These are phyloP conservation scores for Boechera retrofracta DNA, from an alignment of 345 rosid species.

Conservation along the genomic window DNA sequence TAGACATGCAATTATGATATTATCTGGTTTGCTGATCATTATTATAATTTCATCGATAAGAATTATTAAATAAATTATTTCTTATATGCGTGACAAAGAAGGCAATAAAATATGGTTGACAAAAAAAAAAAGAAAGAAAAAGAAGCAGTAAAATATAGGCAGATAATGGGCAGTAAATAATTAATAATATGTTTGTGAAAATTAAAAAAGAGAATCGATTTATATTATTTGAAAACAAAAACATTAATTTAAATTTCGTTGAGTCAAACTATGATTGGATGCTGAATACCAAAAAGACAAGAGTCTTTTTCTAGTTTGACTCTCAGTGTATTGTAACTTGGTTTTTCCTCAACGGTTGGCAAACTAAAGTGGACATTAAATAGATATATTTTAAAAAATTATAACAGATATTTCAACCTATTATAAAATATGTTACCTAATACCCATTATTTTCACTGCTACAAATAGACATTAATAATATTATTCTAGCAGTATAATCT, in stretches of 20 bases:
- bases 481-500: neutral
- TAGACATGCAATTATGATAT: constrained; percentile 28
- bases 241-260: neutral
- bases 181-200: neutral
- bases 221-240: neutral
- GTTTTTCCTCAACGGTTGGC: constrained; percentile 48
- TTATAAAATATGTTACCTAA: neutral
- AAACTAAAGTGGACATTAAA: constrained; percentile 44
- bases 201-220: neutral
- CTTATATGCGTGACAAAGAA: neutral
- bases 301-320: constrained; percentile 48
- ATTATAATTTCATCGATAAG: constrained; percentile 21
- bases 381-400: neutral
- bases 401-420: neutral
- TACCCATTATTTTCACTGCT: neutral
- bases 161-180: neutral
- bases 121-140: no score
- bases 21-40: constrained; percentile 12
- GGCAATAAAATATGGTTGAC: neutral
- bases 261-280: constrained; percentile 46
- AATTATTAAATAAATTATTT: neutral
- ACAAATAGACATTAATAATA: neutral
- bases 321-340: constrained; percentile 36
- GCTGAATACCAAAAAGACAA: constrained; percentile 42
- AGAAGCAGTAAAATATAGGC: no score